These are phyloP conservation scores for Ophiostoma fasciatum DNA, from an alignment of 2,329 filamentous ascomycete species.

Conservation along the genomic window DNA sequence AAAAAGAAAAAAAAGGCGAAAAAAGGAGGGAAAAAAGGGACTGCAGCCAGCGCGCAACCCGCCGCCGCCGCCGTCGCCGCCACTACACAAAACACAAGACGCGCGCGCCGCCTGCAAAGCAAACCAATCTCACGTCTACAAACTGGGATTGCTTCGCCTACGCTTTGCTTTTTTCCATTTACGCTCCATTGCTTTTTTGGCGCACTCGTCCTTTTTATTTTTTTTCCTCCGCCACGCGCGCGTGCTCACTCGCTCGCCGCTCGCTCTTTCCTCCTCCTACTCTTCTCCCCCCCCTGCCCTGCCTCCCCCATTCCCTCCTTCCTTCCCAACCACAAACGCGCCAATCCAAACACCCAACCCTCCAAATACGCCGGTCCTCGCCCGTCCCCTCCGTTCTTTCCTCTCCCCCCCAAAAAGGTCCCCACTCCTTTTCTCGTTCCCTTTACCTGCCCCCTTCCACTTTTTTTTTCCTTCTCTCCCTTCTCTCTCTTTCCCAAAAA, in stretches of 20 bases:
- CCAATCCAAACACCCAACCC: slow-evolving; percentile 4
- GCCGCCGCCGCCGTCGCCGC: no score
- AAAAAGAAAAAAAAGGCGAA: background rate
- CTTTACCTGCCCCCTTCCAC: slow-evolving; percentile 1
- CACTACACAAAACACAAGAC: background rate
- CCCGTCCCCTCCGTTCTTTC: background rate
- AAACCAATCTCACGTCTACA: slow-evolving; percentile 1
- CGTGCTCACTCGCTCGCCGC: no score
- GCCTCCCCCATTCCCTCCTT: no score
- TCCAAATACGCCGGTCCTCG: slow-evolving; percentile 1
- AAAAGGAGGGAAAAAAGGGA: background rate
- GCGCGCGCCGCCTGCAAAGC: background rate
- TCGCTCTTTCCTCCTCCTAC: slow-evolving; percentile 1
- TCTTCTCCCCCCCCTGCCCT: background rate
- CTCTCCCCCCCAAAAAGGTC: no score
- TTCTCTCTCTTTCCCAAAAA: slow-evolving; percentile 3
- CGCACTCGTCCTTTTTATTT: slow-evolving; percentile 1
- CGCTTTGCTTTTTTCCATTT: no score
- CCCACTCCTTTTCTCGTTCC: slow-evolving; percentile 13
- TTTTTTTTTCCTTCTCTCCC: slow-evolving; percentile 5
- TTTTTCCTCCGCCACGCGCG: background rate
- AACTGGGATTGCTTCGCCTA: no score
- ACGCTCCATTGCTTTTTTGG: background rate
- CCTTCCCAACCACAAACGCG: slow-evolving; percentile 4
- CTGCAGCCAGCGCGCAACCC: no score